A percentile compares a stretch with the other conserved stretches of the same genome.
Conservation (phyloP, 2,329 filamentous ascomycete genomes). For the Colletotrichum eleusines region DNA sequence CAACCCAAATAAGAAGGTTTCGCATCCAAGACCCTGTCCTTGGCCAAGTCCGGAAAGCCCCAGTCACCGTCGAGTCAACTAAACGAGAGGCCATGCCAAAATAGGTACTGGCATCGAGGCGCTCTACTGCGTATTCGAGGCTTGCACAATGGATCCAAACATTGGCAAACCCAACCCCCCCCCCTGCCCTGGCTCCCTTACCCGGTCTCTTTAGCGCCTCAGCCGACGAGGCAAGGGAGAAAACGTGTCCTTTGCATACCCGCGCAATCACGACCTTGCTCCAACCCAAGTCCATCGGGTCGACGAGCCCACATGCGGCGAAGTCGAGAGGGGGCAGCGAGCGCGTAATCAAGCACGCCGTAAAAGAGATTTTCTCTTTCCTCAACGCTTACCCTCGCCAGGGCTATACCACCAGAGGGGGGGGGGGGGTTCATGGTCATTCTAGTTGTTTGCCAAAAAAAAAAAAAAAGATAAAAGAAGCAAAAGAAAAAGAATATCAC, state of each 20-base stretch:
- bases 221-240: background rate
- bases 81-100: background rate
- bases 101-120: background rate
- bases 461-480: background rate
- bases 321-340: background rate
- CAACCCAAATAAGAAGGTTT: background rate
- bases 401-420: background rate
- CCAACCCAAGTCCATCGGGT: background rate
- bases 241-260: conserved; percentile 16
- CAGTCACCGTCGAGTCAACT: background rate
- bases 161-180: background rate
- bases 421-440: background rate
- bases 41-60: background rate
- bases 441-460: background rate
- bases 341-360: background rate
- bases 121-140: background rate
- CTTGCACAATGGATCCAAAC: background rate
- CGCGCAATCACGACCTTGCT: background rate
- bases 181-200: too few species aligned
- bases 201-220: background rate
- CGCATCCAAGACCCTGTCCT: background rate
- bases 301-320: background rate
- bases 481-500: background rate
- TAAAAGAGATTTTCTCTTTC: background rate
- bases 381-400: background rate